Conservation (phyloP, 139 green algal species). For the Chlamydomonas sp. region DNA sequence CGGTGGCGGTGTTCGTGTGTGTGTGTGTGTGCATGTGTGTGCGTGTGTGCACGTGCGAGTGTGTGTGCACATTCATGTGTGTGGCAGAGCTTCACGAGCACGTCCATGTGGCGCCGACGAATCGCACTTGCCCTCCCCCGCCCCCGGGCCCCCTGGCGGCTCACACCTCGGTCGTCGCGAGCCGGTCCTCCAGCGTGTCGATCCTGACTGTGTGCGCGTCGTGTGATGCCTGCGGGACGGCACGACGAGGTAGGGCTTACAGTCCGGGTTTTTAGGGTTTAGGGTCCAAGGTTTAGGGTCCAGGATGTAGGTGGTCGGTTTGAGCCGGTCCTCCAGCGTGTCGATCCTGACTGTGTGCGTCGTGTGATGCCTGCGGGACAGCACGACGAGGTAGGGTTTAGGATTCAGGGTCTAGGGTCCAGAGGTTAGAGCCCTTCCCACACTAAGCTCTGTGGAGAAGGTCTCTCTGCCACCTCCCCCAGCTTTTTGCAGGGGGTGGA, state of each 20-base stretch:
- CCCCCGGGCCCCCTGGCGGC: constrained; percentile 32
- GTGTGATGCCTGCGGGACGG: constrained; percentile 51
- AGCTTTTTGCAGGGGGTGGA: too few relatives aligned
- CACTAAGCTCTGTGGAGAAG: too few relatives aligned
- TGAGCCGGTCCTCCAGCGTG: constrained; percentile 57
- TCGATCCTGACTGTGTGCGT: constrained; percentile 65
- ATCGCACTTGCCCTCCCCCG: too few relatives aligned
- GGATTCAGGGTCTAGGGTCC: neutral
- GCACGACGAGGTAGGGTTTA: neutral
- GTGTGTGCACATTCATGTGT: too few relatives aligned
- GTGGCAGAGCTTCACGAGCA: neutral
- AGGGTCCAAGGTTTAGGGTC: neutral
- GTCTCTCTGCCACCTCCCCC: too few relatives aligned
- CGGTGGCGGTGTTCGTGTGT: too few relatives aligned
- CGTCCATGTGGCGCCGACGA: too few relatives aligned
- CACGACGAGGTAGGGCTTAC: neutral
- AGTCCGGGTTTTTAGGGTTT: too few relatives aligned
- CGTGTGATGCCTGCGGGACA: constrained; percentile 56
- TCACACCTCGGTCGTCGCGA: constrained; percentile 48
- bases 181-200: constrained; percentile 62
- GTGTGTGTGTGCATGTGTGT: too few relatives aligned
- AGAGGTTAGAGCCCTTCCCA: neutral
- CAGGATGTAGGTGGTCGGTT: constrained; percentile 24
- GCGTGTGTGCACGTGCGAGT: too few relatives aligned
- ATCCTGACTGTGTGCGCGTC: constrained; percentile 60